Conservation (phyloP, 345 rosid species). For the Aethionema arabicum region DNA sequence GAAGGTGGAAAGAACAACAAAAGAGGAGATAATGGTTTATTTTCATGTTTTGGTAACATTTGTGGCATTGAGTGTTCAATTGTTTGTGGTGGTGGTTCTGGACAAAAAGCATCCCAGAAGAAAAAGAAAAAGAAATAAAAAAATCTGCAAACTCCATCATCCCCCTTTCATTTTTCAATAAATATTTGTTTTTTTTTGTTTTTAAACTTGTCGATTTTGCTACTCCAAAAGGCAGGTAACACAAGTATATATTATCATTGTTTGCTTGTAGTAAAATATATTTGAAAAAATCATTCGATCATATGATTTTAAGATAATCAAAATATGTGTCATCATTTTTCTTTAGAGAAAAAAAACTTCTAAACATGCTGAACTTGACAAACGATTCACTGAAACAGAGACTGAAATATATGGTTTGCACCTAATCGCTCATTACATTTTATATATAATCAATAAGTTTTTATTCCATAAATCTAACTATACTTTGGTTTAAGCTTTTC, state of each 20-base stretch:
- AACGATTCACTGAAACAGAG: too few relatives aligned
- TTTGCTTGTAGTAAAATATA: not conserved
- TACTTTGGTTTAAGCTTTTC: too few relatives aligned
- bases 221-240: constrained; percentile 11
- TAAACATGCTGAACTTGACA: too few relatives aligned
- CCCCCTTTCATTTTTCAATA: constrained; percentile 9
- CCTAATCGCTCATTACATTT: too few relatives aligned
- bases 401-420: too few relatives aligned
- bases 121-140: constrained; percentile 26
- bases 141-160: not conserved
- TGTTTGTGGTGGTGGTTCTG: constrained; percentile 51
- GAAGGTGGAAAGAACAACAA: constrained; percentile 27
- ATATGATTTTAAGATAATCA: too few relatives aligned
- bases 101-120: constrained; percentile 25
- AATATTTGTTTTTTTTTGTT: constrained; percentile 15
- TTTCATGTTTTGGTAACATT: constrained; percentile 67
- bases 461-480: too few relatives aligned
- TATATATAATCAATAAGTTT: too few relatives aligned
- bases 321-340: too few relatives aligned
- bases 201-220: constrained; percentile 32
- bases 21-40: constrained; percentile 42
- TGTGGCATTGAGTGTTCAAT: constrained; percentile 77
- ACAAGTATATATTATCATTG: not conserved
- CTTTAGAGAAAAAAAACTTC: too few relatives aligned
- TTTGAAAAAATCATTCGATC: too few relatives aligned